Percentiles rank a stretch among this genome's conserved stretches.
Evolutionary conservation across 2,329 filamentous ascomycete species (phyloP).

Genomic region (Phyllachora maydis): DNA sequence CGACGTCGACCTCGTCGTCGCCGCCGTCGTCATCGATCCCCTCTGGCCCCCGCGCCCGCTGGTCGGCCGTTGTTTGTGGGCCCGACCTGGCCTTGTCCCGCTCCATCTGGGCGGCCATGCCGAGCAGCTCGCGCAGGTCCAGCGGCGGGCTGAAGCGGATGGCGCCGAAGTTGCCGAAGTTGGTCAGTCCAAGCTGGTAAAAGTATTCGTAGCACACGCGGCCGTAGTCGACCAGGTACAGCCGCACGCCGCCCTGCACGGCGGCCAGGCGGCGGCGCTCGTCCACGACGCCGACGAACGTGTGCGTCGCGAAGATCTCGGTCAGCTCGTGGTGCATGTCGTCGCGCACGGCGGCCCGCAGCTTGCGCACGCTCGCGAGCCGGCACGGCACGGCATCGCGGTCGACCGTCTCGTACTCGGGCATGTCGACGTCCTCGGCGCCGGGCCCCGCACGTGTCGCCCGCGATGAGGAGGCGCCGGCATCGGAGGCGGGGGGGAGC

Average conservation of each 20-base stretch:
- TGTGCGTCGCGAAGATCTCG: slow-evolving; percentile 71
- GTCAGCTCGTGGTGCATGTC: slow-evolving; percentile 70
- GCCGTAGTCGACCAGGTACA: slow-evolving; percentile 87
- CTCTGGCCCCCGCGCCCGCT: no score
- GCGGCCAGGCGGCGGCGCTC: slow-evolving; percentile 72
- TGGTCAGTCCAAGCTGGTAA: slow-evolving; percentile 84
- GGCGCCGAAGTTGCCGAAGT: slow-evolving; percentile 84
- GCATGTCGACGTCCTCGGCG: slow-evolving; percentile 21
- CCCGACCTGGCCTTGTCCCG: slow-evolving; percentile 16
- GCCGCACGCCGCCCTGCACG: slow-evolving; percentile 78
- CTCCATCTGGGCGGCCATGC: slow-evolving; percentile 53
- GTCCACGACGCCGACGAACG: slow-evolving; percentile 86
- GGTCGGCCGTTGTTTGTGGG: no score
- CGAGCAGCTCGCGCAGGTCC: slow-evolving; percentile 47
- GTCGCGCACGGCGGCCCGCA: slow-evolving; percentile 63
- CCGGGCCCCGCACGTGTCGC: slow-evolving; percentile 1
- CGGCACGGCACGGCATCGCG: slow-evolving; percentile 50
- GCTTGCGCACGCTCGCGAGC: slow-evolving; percentile 66
- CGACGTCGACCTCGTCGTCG: slow-evolving; percentile 41
- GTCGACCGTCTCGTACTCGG: slow-evolving; percentile 56
- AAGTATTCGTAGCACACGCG: slow-evolving; percentile 75
- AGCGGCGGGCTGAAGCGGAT: slow-evolving; percentile 67
- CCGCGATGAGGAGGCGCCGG: slow-evolving; percentile 8
- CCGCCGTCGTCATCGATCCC: slow-evolving; percentile 8
- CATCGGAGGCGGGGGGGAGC: slow-evolving; percentile 38